Conservation (phyloP, 768 basidiomycete species). For the Mycena olivaceomarginata region DNA sequence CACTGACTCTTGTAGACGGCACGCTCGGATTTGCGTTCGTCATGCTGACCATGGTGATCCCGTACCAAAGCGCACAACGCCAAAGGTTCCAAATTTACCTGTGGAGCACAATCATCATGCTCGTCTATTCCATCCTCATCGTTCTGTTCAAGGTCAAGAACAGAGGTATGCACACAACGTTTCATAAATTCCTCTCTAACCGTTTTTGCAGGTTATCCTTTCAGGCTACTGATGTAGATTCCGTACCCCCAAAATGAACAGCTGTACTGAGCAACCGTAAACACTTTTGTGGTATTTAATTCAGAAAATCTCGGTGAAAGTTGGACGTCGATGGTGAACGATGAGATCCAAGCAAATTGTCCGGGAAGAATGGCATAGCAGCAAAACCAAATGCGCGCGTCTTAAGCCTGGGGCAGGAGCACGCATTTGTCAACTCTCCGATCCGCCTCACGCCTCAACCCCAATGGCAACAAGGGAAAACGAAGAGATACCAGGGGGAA, state of each 20-base stretch:
- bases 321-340: not conserved
- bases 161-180: conserved; percentile 70
- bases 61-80: conserved; percentile 82
- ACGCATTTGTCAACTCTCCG: no score
- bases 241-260: conserved; percentile 25
- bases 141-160: conserved; percentile 95
- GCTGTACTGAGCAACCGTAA: conserved; percentile 30
- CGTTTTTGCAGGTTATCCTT: conserved; percentile 79
- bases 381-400: no score
- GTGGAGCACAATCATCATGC: conserved; percentile 88
- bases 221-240: conserved; percentile 81
- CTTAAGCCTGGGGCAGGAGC: no score
- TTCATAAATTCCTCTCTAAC: conserved; percentile 1
- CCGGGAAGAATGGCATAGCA: no score
- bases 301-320: not conserved
- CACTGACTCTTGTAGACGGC: conserved; percentile 77
- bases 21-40: conserved; percentile 86
- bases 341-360: no score
- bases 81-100: conserved; percentile 94
- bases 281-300: conserved; percentile 18
- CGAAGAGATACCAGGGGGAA: no score
- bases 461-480: no score
- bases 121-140: conserved; percentile 91
- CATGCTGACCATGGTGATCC: conserved; percentile 88
- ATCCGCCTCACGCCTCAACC: no score